A percentile compares a stretch with the other conserved stretches of the same genome.
Evolutionary conservation across 306 rosid genomes (phyloP).

Genomic region (Medicago truncatula): DNA sequence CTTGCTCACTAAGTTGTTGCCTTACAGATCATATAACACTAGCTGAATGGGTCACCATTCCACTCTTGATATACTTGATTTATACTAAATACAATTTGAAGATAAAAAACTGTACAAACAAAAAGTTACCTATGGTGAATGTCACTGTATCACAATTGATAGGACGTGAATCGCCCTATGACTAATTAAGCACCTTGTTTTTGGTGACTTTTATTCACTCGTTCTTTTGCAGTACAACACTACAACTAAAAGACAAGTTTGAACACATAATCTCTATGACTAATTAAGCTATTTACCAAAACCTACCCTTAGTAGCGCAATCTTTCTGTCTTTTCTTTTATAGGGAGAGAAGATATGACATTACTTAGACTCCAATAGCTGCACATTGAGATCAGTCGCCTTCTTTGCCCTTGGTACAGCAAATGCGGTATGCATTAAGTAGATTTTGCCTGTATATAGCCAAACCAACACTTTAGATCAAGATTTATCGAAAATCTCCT

Average conservation of each 20-base stretch:
- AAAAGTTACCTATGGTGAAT: constrained; percentile 21
- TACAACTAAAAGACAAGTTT: constrained; percentile 20
- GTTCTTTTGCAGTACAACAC: neutral
- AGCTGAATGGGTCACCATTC: neutral
- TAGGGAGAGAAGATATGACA: constrained; percentile 14
- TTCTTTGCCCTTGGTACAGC: constrained; percentile 53
- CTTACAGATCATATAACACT: neutral
- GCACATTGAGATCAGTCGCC: constrained; percentile 48
- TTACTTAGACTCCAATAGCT: constrained; percentile 45
- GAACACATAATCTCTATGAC: neutral
- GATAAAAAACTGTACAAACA: neutral
- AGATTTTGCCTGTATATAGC: constrained; percentile 65
- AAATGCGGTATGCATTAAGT: constrained; percentile 52
- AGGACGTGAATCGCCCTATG: no score
- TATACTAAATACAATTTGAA: neutral
- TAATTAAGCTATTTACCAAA: neutral
- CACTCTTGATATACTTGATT: constrained; percentile 5
- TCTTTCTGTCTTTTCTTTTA: neutral
- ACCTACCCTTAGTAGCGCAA: constrained; percentile 6
- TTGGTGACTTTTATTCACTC: neutral
- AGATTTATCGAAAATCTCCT: constrained; percentile 14
- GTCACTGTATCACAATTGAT: neutral
- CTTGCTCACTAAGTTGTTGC: neutral
- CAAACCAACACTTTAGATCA: constrained; percentile 27
- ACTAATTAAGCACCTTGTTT: no score